Conservation (phyloP, 164 flowering plant genomes). For the Saururus chinensis region DNA sequence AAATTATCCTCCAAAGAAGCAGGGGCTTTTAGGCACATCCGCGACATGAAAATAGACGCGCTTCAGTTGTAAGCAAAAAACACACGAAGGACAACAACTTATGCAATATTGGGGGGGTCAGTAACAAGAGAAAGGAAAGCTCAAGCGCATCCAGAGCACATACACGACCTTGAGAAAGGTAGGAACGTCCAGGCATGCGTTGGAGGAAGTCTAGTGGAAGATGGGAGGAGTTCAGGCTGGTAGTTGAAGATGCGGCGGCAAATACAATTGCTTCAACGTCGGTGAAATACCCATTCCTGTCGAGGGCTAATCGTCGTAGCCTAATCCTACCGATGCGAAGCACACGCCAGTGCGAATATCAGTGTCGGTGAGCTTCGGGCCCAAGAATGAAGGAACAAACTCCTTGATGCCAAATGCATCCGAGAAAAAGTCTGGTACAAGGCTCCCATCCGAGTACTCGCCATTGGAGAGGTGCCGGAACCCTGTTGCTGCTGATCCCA, state of each 20-base stretch:
- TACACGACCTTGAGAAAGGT: background rate
- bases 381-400: too few relatives aligned
- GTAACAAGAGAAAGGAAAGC: background rate
- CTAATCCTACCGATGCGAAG: too few relatives aligned
- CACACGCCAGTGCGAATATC: too few relatives aligned
- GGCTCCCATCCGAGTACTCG: too few relatives aligned
- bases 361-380: too few relatives aligned
- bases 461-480: too few relatives aligned
- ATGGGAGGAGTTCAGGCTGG: background rate
- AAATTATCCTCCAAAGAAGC: background rate
- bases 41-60: background rate
- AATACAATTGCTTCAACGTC: too few relatives aligned
- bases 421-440: too few relatives aligned
- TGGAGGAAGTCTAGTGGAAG: background rate
- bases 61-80: background rate
- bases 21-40: background rate
- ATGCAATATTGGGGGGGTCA: background rate
- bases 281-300: too few relatives aligned
- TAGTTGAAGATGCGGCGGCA: background rate
- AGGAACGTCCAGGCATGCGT: background rate
- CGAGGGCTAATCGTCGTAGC: too few relatives aligned
- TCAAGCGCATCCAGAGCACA: background rate
- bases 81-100: background rate
- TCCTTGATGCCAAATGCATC: too few relatives aligned
- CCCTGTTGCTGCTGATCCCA: too few relatives aligned